Conservation (phyloP, 2,329 filamentous ascomycete genomes). For the Fusarium sp. region DNA sequence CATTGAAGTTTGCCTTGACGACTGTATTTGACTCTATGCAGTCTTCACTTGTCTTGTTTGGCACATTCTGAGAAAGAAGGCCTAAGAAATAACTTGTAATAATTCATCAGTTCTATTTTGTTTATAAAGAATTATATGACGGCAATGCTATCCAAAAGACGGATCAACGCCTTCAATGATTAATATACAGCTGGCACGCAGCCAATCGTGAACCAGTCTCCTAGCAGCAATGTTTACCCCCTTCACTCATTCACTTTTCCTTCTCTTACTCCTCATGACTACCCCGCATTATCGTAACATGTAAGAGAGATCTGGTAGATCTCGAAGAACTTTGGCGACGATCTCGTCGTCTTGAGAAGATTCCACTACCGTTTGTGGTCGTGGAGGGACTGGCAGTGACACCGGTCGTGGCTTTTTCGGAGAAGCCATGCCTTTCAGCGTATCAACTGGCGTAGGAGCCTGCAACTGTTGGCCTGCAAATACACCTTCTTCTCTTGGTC, state of each 20-base stretch:
- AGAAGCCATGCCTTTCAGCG: background rate
- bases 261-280: slow-evolving; percentile 22
- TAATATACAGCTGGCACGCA: slow-evolving; percentile 22
- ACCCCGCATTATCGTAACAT: slow-evolving; percentile 55
- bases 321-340: slow-evolving; percentile 52
- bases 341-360: slow-evolving; percentile 49
- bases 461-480: slow-evolving; percentile 9
- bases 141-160: slow-evolving; percentile 15
- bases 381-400: slow-evolving; percentile 14
- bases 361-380: slow-evolving; percentile 9
- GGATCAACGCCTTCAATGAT: slow-evolving; percentile 35
- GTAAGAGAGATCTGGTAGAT: slow-evolving; percentile 60
- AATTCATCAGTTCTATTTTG: background rate
- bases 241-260: background rate
- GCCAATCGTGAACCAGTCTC: background rate
- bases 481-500: slow-evolving; percentile 14
- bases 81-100: background rate
- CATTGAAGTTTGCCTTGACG: background rate
- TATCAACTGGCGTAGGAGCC: slow-evolving; percentile 11
- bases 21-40: background rate
- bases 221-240: background rate
- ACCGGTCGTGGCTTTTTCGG: slow-evolving; percentile 9
- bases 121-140: slow-evolving; percentile 14
- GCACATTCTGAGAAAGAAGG: background rate
- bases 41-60: background rate